Evolutionary conservation across 306 rosid species (phyloP), one percentile per base, ranked within the genome.

Genomic region (Biancaea sappan): DNA sequence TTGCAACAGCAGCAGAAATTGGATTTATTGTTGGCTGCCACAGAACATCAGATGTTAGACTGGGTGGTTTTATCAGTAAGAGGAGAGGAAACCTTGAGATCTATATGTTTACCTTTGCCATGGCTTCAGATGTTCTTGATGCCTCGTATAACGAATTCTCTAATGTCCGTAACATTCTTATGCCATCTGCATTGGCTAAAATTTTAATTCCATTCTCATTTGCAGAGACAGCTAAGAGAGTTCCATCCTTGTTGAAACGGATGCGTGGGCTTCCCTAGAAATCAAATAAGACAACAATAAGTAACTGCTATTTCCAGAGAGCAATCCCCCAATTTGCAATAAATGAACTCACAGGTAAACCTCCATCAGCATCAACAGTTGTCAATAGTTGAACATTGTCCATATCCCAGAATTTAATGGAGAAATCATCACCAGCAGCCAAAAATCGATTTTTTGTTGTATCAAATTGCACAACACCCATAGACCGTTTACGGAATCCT

Each of bases 371-470:
- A 63, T 94, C 98, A 72, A 94, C 90, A 59, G 92, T 86, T 0
- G 91, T 84, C 84, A 94, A 82, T 74, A 94, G 96, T 78, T 91
- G 98, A 80, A 85, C 74, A 75, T 89, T 89, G 84, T 94, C 98
- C 98, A 94, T 91, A 64, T 94, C 97, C 98, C 98, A 94, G 71
- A 94, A 94, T 77, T 94, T 94, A 72, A 94, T 89, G 72, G 93
- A 89, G 88, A 88, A 94, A 77, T 94, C 98, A 87, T 94, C 98
- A 1, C 98, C 97, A 22, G 98, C 97, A 63, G 95, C 97, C 86
- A 94, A 84, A 87, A 79, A 91, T 57, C 93, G 83, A 67, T 94
- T 91, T 84, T 91, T 94, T 54, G 95, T 93, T 13, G 98, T 93
- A 80, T 93, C 97, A 12, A 93, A 93, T 73, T 93, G 98, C 68